Percentiles rank a stretch among this genome's conserved stretches.
phyloP scores from a whole-genome alignment of 352 stramenopile genomes.

The Phytophthora pini region DNA sequence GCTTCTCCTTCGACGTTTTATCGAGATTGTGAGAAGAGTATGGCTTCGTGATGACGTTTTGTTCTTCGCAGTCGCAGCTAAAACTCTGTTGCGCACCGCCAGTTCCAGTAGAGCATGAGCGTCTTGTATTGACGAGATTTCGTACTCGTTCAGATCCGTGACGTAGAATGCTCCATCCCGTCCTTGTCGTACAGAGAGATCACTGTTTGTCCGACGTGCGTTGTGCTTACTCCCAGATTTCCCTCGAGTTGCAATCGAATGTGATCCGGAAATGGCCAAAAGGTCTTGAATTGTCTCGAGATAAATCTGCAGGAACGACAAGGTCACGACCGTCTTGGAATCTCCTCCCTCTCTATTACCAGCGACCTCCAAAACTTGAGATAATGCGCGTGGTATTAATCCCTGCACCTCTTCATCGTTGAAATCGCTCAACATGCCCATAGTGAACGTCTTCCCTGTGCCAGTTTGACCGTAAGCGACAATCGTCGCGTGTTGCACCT shows the following conservation, averaged over 20 bases:
- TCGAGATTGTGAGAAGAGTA: conserved; percentile 67
- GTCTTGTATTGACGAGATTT: conserved; percentile 53
- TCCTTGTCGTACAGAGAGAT: conserved; percentile 59
- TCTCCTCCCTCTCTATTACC: conserved; percentile 12
- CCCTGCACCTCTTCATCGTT: conserved; percentile 43
- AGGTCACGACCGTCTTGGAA: conserved; percentile 24
- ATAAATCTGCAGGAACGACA: conserved; percentile 83
- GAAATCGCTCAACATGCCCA: conserved; percentile 66
- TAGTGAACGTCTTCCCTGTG: conserved; percentile 81
- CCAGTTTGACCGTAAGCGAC: conserved; percentile 79
- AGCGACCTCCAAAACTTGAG: conserved; percentile 55
- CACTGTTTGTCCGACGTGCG: conserved; percentile 2
- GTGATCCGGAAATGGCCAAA: conserved; percentile 33
- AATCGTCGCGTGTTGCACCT: conserved; percentile 51
- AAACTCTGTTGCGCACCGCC: conserved; percentile 55
- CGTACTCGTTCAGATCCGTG: conserved; percentile 59
- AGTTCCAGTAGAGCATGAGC: conserved; percentile 53
- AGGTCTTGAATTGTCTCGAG: conserved; percentile 79
- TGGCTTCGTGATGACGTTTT: conserved; percentile 78
- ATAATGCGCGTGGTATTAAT: conserved; percentile 69
- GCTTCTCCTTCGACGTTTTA: conserved; percentile 30
- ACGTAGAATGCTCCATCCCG: conserved; percentile 67
- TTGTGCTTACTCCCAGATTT: conserved; percentile 4
- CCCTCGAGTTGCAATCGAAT: conserved; percentile 4
- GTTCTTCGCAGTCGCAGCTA: conserved; percentile 67